Base-by-base conservation (phyloP, 129 eudicot genomes). In the Chrysanthemum seticuspe region DNA sequence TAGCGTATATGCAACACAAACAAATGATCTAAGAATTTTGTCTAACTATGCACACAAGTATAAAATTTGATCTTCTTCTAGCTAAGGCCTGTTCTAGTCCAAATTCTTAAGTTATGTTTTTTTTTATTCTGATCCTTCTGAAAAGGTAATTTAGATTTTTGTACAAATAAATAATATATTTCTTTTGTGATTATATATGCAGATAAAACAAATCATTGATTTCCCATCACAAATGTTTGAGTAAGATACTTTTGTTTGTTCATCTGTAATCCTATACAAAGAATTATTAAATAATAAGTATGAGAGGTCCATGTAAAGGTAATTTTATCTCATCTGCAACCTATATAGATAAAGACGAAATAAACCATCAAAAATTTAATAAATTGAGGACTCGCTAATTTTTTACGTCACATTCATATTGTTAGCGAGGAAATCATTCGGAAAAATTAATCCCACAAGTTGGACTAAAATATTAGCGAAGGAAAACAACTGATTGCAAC, bases 231-330 rank as follows among this genome's bases (percentile, higher is more conserved):
- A 61, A 49, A 11, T 5, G 61, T 49, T 74, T 15, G 60, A 74
- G 53, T 74, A 74, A 74, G 78, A 74, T 74, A 65, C 71, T 74
- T 72, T 36, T 74, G 71, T 74, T 63, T 74, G 54, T 74, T 63
- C 64, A 64, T 63, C 62, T 61, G 47, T 64, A 16, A 18, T 50
- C 10, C 14, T 40, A 1, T 73, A 31, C 52, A 29, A 31, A 62
- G 31, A 74, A 29, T 74, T 51, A 31, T 29, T 13, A 44, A 13
- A 12, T 49, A 62, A 11, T 15, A 14, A 64, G 25, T 52, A 31
- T 57, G 2, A 11, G 51, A 15, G 52, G 19, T 62, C 40, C 53
- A 62, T 63, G 40, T 52, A 74, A 74, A 74, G 65, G 23, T 64
- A 3, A 65, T 74, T 74, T 74, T 74, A 74, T 74, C 65, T 74